Base-by-base conservation (phyloP, 805 yeast species). In the Torulaspora franciscae region DNA sequence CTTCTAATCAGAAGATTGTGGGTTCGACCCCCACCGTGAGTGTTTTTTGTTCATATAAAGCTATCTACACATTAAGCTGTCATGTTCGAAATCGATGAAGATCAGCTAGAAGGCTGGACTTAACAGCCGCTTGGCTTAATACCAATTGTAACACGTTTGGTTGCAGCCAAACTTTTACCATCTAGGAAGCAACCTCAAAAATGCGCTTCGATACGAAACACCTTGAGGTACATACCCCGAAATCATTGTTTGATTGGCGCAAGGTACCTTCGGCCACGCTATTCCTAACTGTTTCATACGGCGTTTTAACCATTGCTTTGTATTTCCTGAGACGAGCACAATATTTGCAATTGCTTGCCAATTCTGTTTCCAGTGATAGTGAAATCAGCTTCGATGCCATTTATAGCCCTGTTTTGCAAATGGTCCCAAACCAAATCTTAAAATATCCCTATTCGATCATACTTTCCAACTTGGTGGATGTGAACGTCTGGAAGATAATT, bases 391-490 rank as follows among this genome's bases (percentile, higher is more conserved):
- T 72, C 46, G 68, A 67, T 35, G 68, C 70, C 25, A 67, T 81
- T 26, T 59, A 70, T 14, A 74, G 80, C 6, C 88, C 85, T 1
- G 66, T 66, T 30, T 55, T 84, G 33, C 88, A 85, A 63, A 68
- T 84, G 62, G 75, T 84, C 5, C 90, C 91, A 9, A 64, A 72
- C 22, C 68, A 72, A 42, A 70, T 80, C 0, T 53, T 81, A 3
- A 68, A 65, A 43, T 69, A 78, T 49, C 89, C 89, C 4, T 79
- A 85, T 83, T 83, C 83, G 1, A 54, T 83, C 2, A 58, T 76
- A 24, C 72, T 82, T 2, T 73, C 86, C 0, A 75, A 83, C n/a
- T 80, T 82, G 58, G 77, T 83, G 2, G 89, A 83, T 56, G 71
- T 73, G 5, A 65, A 77, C 6, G 38, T 76, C 2, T 56, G 77